Evolutionary conservation across 371 early-diverging fungal genomes (phyloP), one percentile per base, ranked within the genome.

Genomic region (Conidiobolus incongruus): DNA sequence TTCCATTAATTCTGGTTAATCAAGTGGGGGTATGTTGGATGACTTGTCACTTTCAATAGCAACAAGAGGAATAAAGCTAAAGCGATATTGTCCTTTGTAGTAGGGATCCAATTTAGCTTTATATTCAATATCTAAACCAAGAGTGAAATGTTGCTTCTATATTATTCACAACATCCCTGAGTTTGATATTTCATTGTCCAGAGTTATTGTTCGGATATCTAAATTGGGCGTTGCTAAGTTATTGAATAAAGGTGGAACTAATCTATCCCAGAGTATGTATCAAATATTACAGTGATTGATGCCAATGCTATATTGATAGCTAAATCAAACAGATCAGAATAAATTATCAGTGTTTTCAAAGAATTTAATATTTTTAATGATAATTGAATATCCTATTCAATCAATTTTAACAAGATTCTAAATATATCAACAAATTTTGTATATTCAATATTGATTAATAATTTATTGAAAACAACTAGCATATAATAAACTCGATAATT

Each of bases 171-270:
- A 53, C 53, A 17, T 58, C 64, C 38, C 59, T 52, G 36, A 57
- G 45, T 40, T 51, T 43, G 30, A 32, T 54, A 52, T 70, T 66
- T 67, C 71, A 48, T 62, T 62, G 7, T 56, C 55, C n/a, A 65
- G 49, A 6, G 65, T 65, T 32, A 68, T 58, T 3, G 66, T 63
- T 33, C 51, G 47, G 13, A 71, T 47, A 24, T 64, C 61, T 10
- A 71, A 50, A 38, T 63, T 55, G 29, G 60, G 61, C 0, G 65
- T 58, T 16, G 55, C 49, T 44, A 68, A 51, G 17, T 66, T 58
- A 41, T 60, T 47, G 13, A 64, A 48, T 24, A 68, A 54, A 30
- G 67, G 67, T 33, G 68, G 42, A 17, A 59, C 58, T 68, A 68
- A 32, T 68, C 68, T 12, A 71, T 38, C 22, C 48, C 52, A 16